A percentile compares a stretch with the other conserved stretches of the same genome.
Conservation (phyloP, 129 eudicot species). For the Logfia minima region DNA sequence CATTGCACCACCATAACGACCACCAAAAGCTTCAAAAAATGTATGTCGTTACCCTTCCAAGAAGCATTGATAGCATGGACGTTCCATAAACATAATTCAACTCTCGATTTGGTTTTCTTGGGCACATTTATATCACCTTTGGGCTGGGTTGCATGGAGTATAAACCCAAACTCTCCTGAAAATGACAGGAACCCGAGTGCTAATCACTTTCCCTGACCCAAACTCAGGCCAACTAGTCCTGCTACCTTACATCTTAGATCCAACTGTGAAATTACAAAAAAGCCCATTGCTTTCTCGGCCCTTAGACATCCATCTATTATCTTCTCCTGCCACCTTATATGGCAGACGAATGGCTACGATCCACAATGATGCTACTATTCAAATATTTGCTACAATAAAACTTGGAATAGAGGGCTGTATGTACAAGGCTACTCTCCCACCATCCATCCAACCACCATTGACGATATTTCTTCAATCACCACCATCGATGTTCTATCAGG, state of each 20-base stretch:
- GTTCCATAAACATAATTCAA: slow-evolving; percentile 69
- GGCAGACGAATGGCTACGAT: slow-evolving; percentile 84
- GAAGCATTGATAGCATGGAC: slow-evolving; percentile 94
- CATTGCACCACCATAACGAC: slow-evolving; percentile 67
- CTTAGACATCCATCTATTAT: slow-evolving; percentile 69
- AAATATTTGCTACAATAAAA: slow-evolving; percentile 68
- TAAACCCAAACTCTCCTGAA: slow-evolving; percentile 74
- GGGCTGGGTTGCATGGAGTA: slow-evolving; percentile 97
- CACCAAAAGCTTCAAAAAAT: slow-evolving; percentile 62
- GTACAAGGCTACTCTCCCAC: slow-evolving; percentile 98
- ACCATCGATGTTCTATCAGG: slow-evolving; percentile 80
- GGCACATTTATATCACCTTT: slow-evolving; percentile 92
- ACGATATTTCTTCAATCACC: slow-evolving; percentile 66
- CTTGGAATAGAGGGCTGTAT: slow-evolving; percentile 89
- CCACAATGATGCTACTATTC: slow-evolving; percentile 68
- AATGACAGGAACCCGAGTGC: slow-evolving; percentile 87
- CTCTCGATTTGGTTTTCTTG: slow-evolving; percentile 76
- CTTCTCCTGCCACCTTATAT: slow-evolving; percentile 72
- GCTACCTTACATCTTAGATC: slow-evolving; percentile 76
- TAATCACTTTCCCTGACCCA: slow-evolving; percentile 93
- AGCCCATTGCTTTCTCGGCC: slow-evolving; percentile 71
- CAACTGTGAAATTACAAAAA: slow-evolving; percentile 67
- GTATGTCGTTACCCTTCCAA: slow-evolving; percentile 82
- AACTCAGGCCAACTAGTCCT: slow-evolving; percentile 87
- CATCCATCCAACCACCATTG: slow-evolving; percentile 73